A percentile compares a stretch with the other conserved stretches of the same genome.
phyloP scores from a whole-genome alignment of 1,284 basidiomycete genomes.

The Inonotus obliquus region DNA sequence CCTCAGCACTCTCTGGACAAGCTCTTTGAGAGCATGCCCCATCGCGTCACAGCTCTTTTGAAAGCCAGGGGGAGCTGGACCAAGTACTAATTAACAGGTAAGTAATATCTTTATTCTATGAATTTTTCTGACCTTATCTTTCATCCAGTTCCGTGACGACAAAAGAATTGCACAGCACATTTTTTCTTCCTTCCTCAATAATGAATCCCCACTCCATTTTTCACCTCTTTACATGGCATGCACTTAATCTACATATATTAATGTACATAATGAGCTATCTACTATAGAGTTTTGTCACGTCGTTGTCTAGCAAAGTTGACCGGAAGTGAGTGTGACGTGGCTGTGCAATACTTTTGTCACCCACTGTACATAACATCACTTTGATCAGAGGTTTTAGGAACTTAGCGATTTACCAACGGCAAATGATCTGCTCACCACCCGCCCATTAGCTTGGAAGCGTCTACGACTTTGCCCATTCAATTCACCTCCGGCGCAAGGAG shows the following conservation, averaged over 20 bases:
- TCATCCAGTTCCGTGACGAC: not conserved
- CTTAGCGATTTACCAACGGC: no score
- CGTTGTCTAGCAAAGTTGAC: no score
- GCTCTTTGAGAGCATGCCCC: conserved; percentile 23
- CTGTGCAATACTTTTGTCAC: conserved; percentile 2
- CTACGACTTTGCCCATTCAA: no score
- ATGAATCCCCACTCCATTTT: not conserved
- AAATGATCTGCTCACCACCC: no score
- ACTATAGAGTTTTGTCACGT: not conserved
- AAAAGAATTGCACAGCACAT: not conserved
- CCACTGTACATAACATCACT: no score
- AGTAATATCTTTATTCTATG: conserved; percentile 19
- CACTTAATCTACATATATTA: not conserved
- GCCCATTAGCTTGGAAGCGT: no score
- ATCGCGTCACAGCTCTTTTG: conserved; percentile 20
- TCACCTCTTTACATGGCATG: not conserved
- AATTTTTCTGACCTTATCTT: conserved; percentile 4
- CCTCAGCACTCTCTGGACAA: conserved; percentile 14
- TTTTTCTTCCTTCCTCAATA: not conserved
- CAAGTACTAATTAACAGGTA: conserved; percentile 20
- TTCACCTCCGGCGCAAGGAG: no score
- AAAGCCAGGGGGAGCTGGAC: conserved; percentile 23
- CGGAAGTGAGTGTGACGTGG: not conserved
- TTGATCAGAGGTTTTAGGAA: no score
- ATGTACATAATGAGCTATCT: not conserved